Percentiles rank a stretch among this genome's conserved stretches.
phyloP scores from a whole-genome alignment of 352 stramenopile species.

The Plasmopara muralis region DNA sequence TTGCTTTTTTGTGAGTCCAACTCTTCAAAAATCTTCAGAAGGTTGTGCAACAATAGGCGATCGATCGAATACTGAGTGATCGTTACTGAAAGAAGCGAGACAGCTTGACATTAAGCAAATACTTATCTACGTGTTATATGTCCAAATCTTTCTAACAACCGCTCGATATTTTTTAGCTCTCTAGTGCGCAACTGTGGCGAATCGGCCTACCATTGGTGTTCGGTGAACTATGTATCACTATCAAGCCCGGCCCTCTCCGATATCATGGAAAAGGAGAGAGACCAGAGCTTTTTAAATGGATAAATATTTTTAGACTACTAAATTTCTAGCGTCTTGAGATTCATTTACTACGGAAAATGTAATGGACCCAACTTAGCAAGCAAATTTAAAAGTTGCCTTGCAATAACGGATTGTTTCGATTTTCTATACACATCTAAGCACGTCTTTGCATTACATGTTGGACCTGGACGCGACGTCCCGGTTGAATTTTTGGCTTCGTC shows the following conservation, averaged over 20 bases:
- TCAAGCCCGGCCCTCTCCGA: background rate
- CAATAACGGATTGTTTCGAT: background rate
- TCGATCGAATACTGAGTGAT: background rate
- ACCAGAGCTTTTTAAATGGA: background rate
- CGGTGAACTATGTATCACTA: background rate
- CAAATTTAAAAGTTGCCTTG: background rate
- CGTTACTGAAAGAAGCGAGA: background rate
- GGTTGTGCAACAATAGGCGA: background rate
- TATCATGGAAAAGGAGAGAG: background rate
- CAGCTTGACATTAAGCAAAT: background rate
- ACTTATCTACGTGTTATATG: background rate
- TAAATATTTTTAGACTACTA: background rate
- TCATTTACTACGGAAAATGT: background rate
- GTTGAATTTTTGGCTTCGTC: too few relatives aligned
- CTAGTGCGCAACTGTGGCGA: background rate
- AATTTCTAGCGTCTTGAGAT: background rate
- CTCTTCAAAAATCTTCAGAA: background rate
- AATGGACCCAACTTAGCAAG: background rate
- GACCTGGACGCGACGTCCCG: background rate
- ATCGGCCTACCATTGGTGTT: background rate
- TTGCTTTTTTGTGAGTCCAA: background rate
- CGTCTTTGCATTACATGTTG: background rate
- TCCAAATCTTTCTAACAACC: background rate
- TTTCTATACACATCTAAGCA: background rate
- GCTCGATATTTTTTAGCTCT: background rate